phyloP scores from a whole-genome alignment of 495 filamentous ascomycete species.

The Aspergillus sclerotiicarbonarius region DNA sequence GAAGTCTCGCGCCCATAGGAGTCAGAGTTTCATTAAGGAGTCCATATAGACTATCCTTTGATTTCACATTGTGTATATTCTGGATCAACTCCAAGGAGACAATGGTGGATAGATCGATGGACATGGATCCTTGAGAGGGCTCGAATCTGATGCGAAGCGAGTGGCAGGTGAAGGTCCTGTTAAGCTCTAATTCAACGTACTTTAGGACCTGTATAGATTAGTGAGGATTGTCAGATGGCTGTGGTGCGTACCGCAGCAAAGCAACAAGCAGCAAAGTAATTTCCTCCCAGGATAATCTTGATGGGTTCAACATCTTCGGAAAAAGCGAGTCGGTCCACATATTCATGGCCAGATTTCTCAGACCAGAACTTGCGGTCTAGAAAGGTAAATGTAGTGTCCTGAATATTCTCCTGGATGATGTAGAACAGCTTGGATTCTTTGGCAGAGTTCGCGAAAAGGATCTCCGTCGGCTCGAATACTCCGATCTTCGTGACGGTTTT shows the following conservation, averaged over 20 bases:
- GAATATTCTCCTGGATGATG: conserved; percentile 69
- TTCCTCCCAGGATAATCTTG: conserved; percentile 71
- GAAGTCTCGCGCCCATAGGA: conserved; percentile 79
- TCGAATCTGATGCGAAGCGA: conserved; percentile 84
- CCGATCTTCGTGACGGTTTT: conserved; percentile 79
- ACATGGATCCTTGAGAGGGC: conserved; percentile 90
- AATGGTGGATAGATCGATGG: conserved; percentile 86
- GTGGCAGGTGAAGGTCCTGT: conserved; percentile 66
- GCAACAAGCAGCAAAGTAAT: conserved; percentile 88
- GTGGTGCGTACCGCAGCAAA: conserved; percentile 70
- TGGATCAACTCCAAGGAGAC: conserved; percentile 85
- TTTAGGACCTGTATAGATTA: conserved; percentile 63
- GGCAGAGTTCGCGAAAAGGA: conserved; percentile 70
- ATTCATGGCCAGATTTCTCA: conserved; percentile 74
- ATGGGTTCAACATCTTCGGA: conserved; percentile 73
- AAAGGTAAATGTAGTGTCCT: conserved; percentile 50
- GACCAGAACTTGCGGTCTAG: conserved; percentile 87
- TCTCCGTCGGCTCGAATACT: conserved; percentile 72
- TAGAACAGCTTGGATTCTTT: conserved; percentile 73
- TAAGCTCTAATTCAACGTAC: conserved; percentile 69
- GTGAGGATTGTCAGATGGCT: conserved; percentile 11
- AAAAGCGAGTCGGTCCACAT: conserved; percentile 76
- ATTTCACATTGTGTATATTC: conserved; percentile 73
- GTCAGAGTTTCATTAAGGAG: conserved; percentile 82
- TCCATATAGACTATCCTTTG: conserved; percentile 76